Conservation (phyloP, 164 flowering plant species). For the Kalanchoe fedtschenkoi region DNA sequence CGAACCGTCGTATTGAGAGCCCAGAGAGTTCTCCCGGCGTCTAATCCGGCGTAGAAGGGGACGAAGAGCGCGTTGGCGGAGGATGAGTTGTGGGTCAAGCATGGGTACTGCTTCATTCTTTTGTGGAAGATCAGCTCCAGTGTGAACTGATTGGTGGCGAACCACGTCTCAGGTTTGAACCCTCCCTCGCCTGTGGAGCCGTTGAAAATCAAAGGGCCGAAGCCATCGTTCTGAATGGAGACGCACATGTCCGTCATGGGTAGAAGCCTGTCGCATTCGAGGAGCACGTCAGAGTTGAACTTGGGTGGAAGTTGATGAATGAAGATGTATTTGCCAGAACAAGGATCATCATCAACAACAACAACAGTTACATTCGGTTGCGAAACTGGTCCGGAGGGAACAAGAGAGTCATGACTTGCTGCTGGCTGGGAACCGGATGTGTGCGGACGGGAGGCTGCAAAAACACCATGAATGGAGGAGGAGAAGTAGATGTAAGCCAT, state of each 20-base stretch:
- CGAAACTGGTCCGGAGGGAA: too few species aligned
- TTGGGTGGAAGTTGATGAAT: constrained; percentile 16
- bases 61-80: constrained; percentile 20
- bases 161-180: constrained; percentile 13
- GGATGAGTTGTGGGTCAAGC: constrained; percentile 20
- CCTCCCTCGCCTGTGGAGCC: neutral
- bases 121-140: constrained; percentile 25
- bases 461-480: neutral
- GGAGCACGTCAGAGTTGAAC: constrained; percentile 17
- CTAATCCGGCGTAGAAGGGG: constrained; percentile 28
- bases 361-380: too few species aligned
- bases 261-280: constrained; percentile 10
- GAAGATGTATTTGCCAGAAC: constrained; percentile 20
- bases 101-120: constrained; percentile 25
- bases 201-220: constrained; percentile 18
- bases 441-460: too few species aligned
- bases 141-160: constrained; percentile 22
- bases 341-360: neutral
- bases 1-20: constrained; percentile 10
- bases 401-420: too few species aligned
- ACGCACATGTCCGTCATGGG: constrained; percentile 18
- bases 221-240: constrained; percentile 14
- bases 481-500: too few species aligned
- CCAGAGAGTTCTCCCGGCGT: constrained; percentile 20
- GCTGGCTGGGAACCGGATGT: too few species aligned